A percentile compares a stretch with the other conserved stretches of the same genome.
Evolutionary conservation across 352 stramenopile species (phyloP).

Genomic region (Phytophthora sansomeana): DNA sequence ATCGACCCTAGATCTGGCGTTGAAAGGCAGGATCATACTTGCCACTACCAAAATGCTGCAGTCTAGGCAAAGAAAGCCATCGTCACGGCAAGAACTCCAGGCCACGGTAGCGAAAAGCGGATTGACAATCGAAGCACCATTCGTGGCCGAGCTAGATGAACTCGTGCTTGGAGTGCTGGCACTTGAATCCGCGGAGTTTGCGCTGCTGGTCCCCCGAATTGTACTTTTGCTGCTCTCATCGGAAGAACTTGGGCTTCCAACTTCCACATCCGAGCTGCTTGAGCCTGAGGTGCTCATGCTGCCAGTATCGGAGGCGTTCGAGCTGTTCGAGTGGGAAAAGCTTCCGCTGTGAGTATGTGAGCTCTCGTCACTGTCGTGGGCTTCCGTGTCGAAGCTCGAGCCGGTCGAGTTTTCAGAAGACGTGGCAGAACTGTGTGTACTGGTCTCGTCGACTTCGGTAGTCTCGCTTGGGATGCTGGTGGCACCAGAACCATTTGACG

Average conservation of each 20-base stretch:
- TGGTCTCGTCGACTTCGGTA: not conserved
- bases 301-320: not conserved
- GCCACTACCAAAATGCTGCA: not conserved
- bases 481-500: not conserved
- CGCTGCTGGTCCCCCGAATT: slow-evolving; percentile 8
- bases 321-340: not conserved
- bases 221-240: not conserved
- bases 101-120: not conserved
- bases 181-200: not conserved
- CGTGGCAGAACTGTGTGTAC: not conserved
- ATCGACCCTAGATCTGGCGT: too few relatives aligned
- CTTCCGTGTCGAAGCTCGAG: not conserved
- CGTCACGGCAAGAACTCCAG: not conserved
- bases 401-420: not conserved
- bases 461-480: not conserved
- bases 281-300: slow-evolving; percentile 7
- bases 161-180: not conserved
- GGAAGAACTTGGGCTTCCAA: slow-evolving; percentile 12
- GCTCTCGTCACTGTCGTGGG: not conserved
- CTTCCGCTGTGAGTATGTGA: slow-evolving; percentile 2
- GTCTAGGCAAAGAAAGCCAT: slow-evolving; percentile 7
- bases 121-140: not conserved
- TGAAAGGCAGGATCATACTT: too few relatives aligned
- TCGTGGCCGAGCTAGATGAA: not conserved
- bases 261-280: slow-evolving; percentile 7